Evolutionary conservation across 129 eudicot species (phyloP).

Genomic region (Flaveria bidentis): DNA sequence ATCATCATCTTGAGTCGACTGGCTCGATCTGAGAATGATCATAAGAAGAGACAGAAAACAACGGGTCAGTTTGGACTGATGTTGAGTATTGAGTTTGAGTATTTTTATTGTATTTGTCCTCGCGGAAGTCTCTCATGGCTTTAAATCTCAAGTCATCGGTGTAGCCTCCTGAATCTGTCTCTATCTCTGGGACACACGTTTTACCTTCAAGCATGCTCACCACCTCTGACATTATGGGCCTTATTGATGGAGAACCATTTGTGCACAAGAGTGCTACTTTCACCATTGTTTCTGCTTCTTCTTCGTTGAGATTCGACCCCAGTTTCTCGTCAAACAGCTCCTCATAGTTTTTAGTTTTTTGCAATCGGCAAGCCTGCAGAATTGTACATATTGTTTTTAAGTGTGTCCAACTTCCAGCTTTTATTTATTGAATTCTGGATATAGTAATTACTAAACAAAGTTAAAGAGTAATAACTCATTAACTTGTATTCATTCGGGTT

Average conservation of each 20-base stretch:
- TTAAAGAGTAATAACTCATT: neutral
- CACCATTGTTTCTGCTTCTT: slow-evolving; percentile 58
- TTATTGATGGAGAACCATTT: slow-evolving; percentile 57
- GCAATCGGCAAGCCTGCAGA: slow-evolving; percentile 65
- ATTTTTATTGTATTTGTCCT: slow-evolving; percentile 28
- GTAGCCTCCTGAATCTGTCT: slow-evolving; percentile 39
- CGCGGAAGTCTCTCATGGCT: slow-evolving; percentile 73
- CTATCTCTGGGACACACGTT: slow-evolving; percentile 46
- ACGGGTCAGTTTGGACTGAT: slow-evolving; percentile 30
- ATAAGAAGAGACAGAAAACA: slow-evolving; percentile 30
- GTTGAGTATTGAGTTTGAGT: slow-evolving; percentile 32
- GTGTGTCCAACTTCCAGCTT: neutral
- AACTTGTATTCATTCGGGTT: neutral
- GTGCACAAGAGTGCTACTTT: slow-evolving; percentile 67
- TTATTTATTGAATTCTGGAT: neutral
- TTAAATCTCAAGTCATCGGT: slow-evolving; percentile 60
- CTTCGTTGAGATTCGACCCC: slow-evolving; percentile 44
- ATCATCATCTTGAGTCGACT: slow-evolving; percentile 20
- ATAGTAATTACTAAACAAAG: neutral
- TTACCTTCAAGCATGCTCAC: slow-evolving; percentile 67
- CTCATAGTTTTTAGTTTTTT: slow-evolving; percentile 35
- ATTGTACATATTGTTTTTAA: neutral
- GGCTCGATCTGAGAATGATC: slow-evolving; percentile 24
- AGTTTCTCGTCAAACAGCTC: slow-evolving; percentile 58
- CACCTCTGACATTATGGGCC: slow-evolving; percentile 72